Base-by-base conservation (phyloP, 2,329 filamentous ascomycete genomes). In the Clarireedia homoeocarpa region DNA sequence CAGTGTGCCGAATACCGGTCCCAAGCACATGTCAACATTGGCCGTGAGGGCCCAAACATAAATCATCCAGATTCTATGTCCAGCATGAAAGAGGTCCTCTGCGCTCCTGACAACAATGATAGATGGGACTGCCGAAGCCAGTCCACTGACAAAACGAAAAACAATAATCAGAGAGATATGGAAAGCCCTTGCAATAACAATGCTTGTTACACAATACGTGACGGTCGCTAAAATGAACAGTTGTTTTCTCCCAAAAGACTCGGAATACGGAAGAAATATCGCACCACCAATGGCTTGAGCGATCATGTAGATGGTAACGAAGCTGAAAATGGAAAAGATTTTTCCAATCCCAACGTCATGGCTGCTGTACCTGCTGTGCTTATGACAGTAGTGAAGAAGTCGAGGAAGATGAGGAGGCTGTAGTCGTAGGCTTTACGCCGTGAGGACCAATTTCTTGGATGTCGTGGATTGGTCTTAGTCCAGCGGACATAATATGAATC, bases 21-120 rank as follows among this genome's bases (percentile, higher is more conserved):
- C 76, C 4, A 75, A 52, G 4, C 71, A 68, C 7, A 78, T 59
- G 0, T 73, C 76, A 6, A 74, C 62, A 2, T 74, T 76, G 2
- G 73, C 70, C 6, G 69, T 69, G 26, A 70, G 65, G 27, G 72
- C 71, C 75, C 76, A 78, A 6, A 71, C 62, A 55, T 73, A 73
- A 15, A 78, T 68, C 12, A 75, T 63, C 75, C 74, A 78, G 9
- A 77, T 71, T 10, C 76, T 69, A 23, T 67, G 67, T 53, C 69
- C 69, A 2, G 71, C 69, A 57, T 76, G 73, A 66, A 72, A 78
- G 63, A 79, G 71, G 58, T 79, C 75, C 57, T 79, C 76, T 38
- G 78, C 70, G 48, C 72, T 75, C 2, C 77, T 75, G 0, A 73
- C 70, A 7, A 74, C 71, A 6, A 78, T 74, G 27, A 75, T 73